Evolutionary conservation across 2,329 filamentous ascomycete genomes (phyloP).

Genomic region (Chaetomium sp.): DNA sequence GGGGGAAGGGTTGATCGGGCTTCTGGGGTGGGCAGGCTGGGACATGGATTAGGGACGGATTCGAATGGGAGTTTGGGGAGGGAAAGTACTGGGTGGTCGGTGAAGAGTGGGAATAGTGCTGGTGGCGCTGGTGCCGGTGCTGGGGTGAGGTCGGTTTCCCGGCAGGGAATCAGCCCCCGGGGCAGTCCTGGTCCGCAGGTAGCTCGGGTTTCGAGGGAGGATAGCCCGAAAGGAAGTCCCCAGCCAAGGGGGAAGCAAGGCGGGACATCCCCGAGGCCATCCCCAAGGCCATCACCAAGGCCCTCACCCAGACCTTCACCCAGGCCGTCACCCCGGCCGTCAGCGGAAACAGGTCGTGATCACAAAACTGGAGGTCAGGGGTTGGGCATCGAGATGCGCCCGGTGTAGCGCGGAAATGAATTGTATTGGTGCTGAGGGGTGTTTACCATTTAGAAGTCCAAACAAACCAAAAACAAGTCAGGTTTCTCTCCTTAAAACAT

Average conservation of each 20-base stretch:
- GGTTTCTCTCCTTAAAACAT: neutral
- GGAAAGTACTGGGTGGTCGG: neutral
- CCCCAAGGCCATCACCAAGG: neutral
- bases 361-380: neutral
- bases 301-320: slow-evolving; percentile 11
- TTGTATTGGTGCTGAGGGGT: neutral
- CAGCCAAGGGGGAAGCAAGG: neutral
- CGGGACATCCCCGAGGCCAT: slow-evolving; percentile 9
- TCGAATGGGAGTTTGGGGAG: neutral
- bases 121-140: neutral
- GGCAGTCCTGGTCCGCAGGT: slow-evolving; percentile 1
- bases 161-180: neutral
- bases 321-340: slow-evolving; percentile 4
- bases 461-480: neutral
- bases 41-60: neutral
- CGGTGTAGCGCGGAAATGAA: neutral
- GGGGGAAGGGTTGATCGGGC: neutral
- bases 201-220: neutral
- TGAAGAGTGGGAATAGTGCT: neutral
- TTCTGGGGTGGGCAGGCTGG: neutral
- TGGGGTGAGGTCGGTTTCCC: neutral
- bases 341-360: neutral
- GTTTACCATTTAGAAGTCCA: neutral
- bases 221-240: neutral
- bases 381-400: neutral